phyloP scores from a whole-genome alignment of 2,329 filamentous ascomycete genomes.

The Onygenales sp. region DNA sequence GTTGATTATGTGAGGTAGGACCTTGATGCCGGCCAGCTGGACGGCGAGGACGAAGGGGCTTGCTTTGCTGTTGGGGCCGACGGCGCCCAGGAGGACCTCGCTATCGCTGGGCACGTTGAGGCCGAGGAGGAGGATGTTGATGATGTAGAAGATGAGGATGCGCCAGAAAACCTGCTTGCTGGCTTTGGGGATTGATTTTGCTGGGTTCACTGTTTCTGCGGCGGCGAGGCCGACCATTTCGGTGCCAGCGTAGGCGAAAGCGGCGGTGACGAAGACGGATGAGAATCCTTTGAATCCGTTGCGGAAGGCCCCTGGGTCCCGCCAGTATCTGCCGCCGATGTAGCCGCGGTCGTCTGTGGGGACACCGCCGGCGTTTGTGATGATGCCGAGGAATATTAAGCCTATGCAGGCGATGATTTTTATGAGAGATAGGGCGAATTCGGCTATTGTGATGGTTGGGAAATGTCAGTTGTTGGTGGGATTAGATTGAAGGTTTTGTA shows the following conservation, averaged over 20 bases:
- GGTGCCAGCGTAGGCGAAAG: conserved; percentile 27
- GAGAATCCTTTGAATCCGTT: conserved; percentile 56
- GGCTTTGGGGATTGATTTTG: conserved; percentile 44
- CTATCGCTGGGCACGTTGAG: conserved; percentile 43
- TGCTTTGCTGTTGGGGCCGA: conserved; percentile 30
- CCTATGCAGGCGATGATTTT: conserved; percentile 41
- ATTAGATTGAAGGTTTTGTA: background rate
- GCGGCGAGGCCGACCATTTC: conserved; percentile 48
- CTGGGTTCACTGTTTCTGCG: conserved; percentile 45
- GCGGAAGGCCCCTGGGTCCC: conserved; percentile 56
- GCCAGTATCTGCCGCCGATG: conserved; percentile 63
- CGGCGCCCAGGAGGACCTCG: conserved; percentile 28
- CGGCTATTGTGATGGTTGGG: conserved; percentile 18
- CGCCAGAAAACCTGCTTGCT: conserved; percentile 45
- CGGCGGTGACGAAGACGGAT: conserved; percentile 39
- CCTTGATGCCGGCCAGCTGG: conserved; percentile 55
- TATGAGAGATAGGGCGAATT: conserved; percentile 41
- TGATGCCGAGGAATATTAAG: conserved; percentile 36
- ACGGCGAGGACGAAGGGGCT: conserved; percentile 64
- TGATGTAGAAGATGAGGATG: conserved; percentile 48
- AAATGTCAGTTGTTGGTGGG: no score
- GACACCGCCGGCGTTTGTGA: conserved; percentile 57
- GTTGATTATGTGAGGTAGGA: conserved; percentile 63
- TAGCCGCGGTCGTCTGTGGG: conserved; percentile 36
- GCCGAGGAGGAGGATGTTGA: conserved; percentile 48